Base-by-base conservation (phyloP, 176 grass and related monocot genomes). In the Oryza coarctata region DNA sequence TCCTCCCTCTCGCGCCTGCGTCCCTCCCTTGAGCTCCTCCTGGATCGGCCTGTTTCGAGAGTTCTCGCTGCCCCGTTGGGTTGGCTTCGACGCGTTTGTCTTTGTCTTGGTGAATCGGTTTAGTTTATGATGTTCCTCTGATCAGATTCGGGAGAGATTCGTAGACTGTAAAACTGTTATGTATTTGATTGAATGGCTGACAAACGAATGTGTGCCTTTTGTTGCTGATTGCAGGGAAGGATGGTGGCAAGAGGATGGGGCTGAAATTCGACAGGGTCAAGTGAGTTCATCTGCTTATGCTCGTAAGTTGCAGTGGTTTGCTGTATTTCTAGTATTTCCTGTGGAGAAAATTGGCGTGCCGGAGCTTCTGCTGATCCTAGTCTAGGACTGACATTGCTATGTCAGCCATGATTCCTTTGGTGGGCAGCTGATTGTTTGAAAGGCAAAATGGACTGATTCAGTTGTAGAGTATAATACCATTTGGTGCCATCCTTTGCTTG, bases 191-290 rank as follows among this genome's bases (percentile, higher is more conserved):
- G 60, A 40, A 62, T 78, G 3, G 2, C 70, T 89, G 23, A 82
- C 80, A 15, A 30, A 64, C 14, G 55, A 65, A 22, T 7, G 3
- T 17, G 28, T 39, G 3, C 26, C 29, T 60, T 57, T 13, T 61
- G 41, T 70, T 81, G 14, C 0, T 67, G 49, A 68, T 15, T 87
- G 75, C 88, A 97, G 91, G 94, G 22, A 38, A 95, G 63, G 95
- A 98, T 82, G 92, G 95, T 63, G 90, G 86, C 68, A 94, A 94
- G 88, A 89, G 86, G 57, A 95, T 95, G 90, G 95, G 92, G 14
- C 74, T 95, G 63, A 98, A 93, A 71, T 95, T 98, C 64, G 92
- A 98, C 63, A 61, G 90, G 34, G 86, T 95, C 84, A 98, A 98
- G 95, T 93, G 84, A 82, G 88, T 82, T 72, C 25, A 5, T 3